Evolutionary conservation across 306 rosid species (phyloP).

Genomic region (Vigna angularis): DNA sequence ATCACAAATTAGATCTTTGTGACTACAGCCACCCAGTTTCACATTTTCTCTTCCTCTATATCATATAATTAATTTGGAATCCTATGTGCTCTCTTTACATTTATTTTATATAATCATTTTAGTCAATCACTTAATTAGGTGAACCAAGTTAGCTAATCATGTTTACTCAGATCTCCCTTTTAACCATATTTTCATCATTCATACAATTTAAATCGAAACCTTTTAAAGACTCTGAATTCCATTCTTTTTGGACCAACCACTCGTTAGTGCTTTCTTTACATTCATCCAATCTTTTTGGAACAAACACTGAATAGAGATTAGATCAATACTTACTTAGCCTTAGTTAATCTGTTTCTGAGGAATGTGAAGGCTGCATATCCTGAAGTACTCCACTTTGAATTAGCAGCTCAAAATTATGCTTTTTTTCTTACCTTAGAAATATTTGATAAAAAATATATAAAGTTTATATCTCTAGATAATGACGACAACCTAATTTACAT

Average conservation of each 20-base stretch:
- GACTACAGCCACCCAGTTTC: neutral
- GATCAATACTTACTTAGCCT: too few relatives aligned
- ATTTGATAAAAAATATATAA: neutral
- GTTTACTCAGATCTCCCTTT: too few relatives aligned
- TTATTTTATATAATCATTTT: neutral
- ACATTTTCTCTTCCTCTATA: conserved; percentile 26
- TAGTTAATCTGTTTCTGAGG: neutral
- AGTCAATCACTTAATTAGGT: too few relatives aligned
- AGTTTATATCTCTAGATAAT: neutral
- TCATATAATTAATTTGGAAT: conserved; percentile 51
- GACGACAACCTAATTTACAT: neutral
- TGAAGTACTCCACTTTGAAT: conserved; percentile 24
- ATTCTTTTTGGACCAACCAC: too few relatives aligned
- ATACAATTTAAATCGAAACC: too few relatives aligned
- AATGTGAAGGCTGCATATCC: conserved; percentile 30
- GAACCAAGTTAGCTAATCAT: too few relatives aligned
- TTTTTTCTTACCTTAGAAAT: neutral
- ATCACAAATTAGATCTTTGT: conserved; percentile 46
- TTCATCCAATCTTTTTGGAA: conserved; percentile 41
- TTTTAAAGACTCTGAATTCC: too few relatives aligned
- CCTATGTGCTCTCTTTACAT: conserved; percentile 62
- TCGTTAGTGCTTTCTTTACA: too few relatives aligned
- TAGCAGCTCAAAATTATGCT: neutral
- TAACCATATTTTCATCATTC: too few relatives aligned
- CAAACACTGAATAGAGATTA: conserved; percentile 46